phyloP scores from a whole-genome alignment of 78 protist species.

The Bigelowiella natans region DNA sequence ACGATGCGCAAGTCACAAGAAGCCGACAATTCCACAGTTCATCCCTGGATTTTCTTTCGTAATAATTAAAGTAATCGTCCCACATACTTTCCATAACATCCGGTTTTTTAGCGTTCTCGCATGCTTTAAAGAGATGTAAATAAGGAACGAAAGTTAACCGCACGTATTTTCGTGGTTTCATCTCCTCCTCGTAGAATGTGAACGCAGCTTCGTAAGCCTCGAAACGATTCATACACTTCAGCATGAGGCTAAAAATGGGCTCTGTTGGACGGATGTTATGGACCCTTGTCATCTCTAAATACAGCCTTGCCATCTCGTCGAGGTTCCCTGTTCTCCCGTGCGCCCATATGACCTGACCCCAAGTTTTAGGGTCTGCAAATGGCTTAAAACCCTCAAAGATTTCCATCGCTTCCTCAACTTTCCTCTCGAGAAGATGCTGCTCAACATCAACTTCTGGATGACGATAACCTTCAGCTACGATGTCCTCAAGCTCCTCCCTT shows the following conservation, averaged over 20 bases:
- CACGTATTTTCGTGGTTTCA: not conserved
- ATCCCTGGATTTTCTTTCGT: too few species aligned
- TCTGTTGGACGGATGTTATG: not conserved
- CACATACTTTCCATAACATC: too few species aligned
- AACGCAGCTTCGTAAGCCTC: not conserved
- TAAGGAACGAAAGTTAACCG: not conserved
- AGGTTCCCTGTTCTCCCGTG: not conserved
- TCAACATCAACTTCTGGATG: not conserved
- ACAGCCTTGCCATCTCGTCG: not conserved
- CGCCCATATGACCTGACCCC: not conserved
- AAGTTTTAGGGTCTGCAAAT: not conserved
- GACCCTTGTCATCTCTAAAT: not conserved
- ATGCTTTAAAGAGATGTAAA: not conserved
- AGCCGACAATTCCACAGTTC: too few species aligned
- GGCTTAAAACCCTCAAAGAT: not conserved
- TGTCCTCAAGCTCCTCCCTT: not conserved
- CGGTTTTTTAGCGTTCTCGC: too few species aligned
- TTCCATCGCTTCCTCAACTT: not conserved
- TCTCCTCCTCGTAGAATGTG: not conserved
- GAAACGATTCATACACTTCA: not conserved
- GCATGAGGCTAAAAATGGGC: not conserved
- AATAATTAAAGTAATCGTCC: too few species aligned
- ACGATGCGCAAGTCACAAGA: too few species aligned
- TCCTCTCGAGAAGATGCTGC: not conserved
- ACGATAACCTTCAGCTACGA: not conserved